Base-by-base conservation (phyloP, 192 early-diverging fungal species). In the Coemansia pectinata region DNA sequence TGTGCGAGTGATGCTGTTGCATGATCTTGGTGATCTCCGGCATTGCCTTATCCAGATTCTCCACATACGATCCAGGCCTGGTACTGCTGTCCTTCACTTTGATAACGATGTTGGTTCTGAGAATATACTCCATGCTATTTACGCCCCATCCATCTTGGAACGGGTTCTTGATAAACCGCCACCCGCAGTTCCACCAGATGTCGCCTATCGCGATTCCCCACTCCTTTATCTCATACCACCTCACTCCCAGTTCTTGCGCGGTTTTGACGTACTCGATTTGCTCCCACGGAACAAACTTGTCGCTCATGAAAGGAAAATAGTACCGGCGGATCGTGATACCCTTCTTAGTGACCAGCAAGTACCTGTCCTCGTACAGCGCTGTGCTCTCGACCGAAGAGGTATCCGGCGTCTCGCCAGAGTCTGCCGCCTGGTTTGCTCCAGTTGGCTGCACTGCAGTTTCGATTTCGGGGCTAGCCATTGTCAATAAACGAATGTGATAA, bases 131-230 rank as follows among this genome's bases (percentile, higher is more conserved):
- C 38, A 77, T 40, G 6, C 29, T n/a, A 33, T 67, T 59, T 10
- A 73, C 0, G 36, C 61, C 44, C 39, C 44, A 40, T 6, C 36
- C 25, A 1, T 66, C 59, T 11, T 42, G 7, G 1, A n/a, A 2
- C 41, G 50, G 41, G 15, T 50, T 40, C 21, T 48, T 61, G 21
- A 77, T 8, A 1, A 66, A 4, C 1, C 70, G 66, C 7, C 34
- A 5, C n/a, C 48, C 60, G 38, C 48, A 63, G 36, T 71, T 71
- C 76, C 76, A 77, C 66, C 76, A 77, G n/a, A 77, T 58, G 7
- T 38, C 27, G 36, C 66, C 29, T 1, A 53, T 27, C 29, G 42
- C 60, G 17, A 62, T 64, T 6, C 76, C 76, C 65, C 70, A 71
- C 23, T 19, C 29, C 23, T 72, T 67, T 21, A 77, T 7, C 44